Base-by-base conservation (phyloP, 2,329 filamentous ascomycete genomes). In the Cytospora leucostoma region DNA sequence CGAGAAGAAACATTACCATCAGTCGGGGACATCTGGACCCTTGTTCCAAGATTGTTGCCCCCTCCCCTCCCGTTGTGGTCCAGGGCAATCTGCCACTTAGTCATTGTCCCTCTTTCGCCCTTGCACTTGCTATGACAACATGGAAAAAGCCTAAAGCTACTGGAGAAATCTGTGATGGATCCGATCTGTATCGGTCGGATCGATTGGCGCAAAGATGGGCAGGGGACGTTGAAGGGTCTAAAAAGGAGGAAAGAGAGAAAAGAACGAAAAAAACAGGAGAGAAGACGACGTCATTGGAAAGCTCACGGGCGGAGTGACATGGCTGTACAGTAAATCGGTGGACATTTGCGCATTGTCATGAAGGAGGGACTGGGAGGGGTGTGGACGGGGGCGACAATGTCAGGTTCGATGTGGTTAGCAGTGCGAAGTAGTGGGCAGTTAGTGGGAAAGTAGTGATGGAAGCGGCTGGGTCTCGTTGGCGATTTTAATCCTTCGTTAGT, bases 41-140 rank as follows among this genome's bases (percentile, higher is more conserved):
- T n/a, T n/a, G n/a, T n/a, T n/a, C n/a, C n/a, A n/a, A n/a, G n/a
- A n/a, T n/a, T n/a, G n/a, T n/a, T n/a, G n/a, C n/a, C n/a, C n/a
- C n/a, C n/a, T n/a, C n/a, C n/a, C n/a, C n/a, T n/a, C n/a, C 27
- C 27, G 27, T 27, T 27, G 27, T 27, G 2, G 2, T 27, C 27
- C 27, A 27, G 27, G 2, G 2, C 2, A 8, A 21, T 21, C 12
- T 19, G 21, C 8, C n/a, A 19, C 21, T 21, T n/a, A 5, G 8
- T 12, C 12, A 12, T 21, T 47, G 44, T 47, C 7, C 19, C 2
- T 47, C 7, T 10, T 3, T 10, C 17, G 7, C 3, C 6, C 44
- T 47, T 21, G 21, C 7, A 47, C 47, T n/a, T 33, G 38, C 51
- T 61, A 61, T 61, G 58, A 61, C 54, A 51, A 61, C 53, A 61